These are phyloP conservation scores for Heracleum sosnowskyi DNA, from an alignment of 129 eudicot species.

Conservation along the genomic window DNA sequence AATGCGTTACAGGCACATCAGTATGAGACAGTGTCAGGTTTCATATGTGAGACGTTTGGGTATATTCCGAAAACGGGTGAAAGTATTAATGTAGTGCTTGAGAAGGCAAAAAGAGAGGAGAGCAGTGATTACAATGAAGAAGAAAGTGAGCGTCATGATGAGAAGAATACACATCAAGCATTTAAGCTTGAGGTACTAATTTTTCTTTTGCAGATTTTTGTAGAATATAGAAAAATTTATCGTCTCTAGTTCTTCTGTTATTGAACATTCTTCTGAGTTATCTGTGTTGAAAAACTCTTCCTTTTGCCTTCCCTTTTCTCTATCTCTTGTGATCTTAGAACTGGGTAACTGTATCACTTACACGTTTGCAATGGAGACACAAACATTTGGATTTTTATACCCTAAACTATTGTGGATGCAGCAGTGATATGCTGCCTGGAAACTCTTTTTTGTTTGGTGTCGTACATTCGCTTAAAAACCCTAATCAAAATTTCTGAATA, in stretches of 20 bases:
- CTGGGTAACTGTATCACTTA: neutral
- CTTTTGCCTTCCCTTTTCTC: neutral
- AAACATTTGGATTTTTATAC: neutral
- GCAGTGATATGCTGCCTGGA: neutral
- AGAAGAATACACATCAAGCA: conserved; percentile 42
- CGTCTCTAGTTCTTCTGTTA: neutral
- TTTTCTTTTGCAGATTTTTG: neutral
- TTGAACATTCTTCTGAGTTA: neutral
- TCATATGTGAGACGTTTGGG: conserved; percentile 64
- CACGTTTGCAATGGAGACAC: neutral
- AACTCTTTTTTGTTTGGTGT: neutral
- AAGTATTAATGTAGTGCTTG: conserved; percentile 47
- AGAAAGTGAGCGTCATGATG: conserved; percentile 33
- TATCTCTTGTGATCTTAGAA: neutral
- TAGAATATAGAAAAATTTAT: neutral
- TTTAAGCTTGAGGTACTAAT: conserved; percentile 52
- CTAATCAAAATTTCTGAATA: neutral
- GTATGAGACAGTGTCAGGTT: conserved; percentile 72
- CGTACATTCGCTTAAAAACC: neutral
- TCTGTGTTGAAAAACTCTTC: neutral
- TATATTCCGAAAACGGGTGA: conserved; percentile 75
- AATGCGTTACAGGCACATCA: conserved; percentile 46
- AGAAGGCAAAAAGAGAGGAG: conserved; percentile 42
- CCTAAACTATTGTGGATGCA: neutral
- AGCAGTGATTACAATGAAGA: conserved; percentile 28